Percentiles rank a stretch among this genome's conserved stretches.
These are phyloP conservation scores for Lepraria neglecta DNA, from an alignment of 495 filamentous ascomycete genomes.

Conservation along the genomic window DNA sequence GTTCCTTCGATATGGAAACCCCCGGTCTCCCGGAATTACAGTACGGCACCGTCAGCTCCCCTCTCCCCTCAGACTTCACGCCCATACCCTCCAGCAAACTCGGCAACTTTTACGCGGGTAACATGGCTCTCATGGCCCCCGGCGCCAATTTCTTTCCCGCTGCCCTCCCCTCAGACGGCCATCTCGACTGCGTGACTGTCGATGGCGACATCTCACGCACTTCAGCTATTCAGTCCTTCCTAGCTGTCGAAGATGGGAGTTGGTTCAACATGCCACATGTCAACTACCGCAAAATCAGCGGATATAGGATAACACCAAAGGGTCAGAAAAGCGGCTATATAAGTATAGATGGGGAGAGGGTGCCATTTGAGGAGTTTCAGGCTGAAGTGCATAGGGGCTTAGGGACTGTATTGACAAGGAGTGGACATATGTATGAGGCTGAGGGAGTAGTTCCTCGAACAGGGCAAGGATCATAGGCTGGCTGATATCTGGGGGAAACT, in stretches of 20 bases:
- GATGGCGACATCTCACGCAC: slow-evolving; percentile 63
- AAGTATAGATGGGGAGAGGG: slow-evolving; percentile 84
- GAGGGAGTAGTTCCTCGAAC: slow-evolving; percentile 39
- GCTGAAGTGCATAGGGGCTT: slow-evolving; percentile 80
- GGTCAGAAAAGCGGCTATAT: slow-evolving; percentile 66
- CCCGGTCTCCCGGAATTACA: slow-evolving; percentile 58
- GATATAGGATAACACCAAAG: slow-evolving; percentile 75
- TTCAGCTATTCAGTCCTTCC: slow-evolving; percentile 58
- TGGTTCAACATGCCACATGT: slow-evolving; percentile 78
- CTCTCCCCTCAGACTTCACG: slow-evolving; percentile 69
- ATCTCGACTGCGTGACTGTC: slow-evolving; percentile 77
- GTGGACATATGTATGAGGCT: slow-evolving; percentile 65
- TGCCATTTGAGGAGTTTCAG: slow-evolving; percentile 84
- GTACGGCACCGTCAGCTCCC: slow-evolving; percentile 72
- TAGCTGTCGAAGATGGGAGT: slow-evolving; percentile 57
- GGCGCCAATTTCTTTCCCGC: slow-evolving; percentile 85
- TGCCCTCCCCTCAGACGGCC: slow-evolving; percentile 74
- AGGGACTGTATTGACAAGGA: slow-evolving; percentile 75
- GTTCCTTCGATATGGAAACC: slow-evolving; percentile 5
- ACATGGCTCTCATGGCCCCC: slow-evolving; percentile 84
- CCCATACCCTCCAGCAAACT: slow-evolving; percentile 64
- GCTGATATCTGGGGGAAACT: too few species aligned
- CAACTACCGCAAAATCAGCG: slow-evolving; percentile 70
- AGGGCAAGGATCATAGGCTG: background rate
- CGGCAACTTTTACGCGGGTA: slow-evolving; percentile 91